phyloP scores from a whole-genome alignment of 768 basidiomycete genomes.

The Macrolepiota albuminosa region DNA sequence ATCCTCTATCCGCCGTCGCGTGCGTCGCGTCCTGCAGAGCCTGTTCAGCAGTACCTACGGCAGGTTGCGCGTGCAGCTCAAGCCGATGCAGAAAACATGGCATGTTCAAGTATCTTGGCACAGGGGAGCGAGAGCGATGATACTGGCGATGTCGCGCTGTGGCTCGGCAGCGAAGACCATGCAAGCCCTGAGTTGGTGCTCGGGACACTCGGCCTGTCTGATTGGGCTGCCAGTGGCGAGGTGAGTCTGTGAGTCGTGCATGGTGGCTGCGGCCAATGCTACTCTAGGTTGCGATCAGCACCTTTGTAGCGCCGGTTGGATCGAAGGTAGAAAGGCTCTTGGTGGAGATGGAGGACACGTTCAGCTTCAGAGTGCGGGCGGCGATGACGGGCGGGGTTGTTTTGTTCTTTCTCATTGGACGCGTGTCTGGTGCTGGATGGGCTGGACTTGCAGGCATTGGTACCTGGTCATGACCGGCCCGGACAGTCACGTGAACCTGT shows the following conservation, averaged over 20 bases:
- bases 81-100: slow-evolving; percentile 31
- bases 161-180: slow-evolving; percentile 42
- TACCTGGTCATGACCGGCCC: slow-evolving; percentile 23
- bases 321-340: slow-evolving; percentile 6
- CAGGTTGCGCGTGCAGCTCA: slow-evolving; percentile 35
- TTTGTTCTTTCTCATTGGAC: slow-evolving; percentile 35
- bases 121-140: slow-evolving; percentile 54
- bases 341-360: slow-evolving; percentile 15
- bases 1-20: slow-evolving; percentile 17
- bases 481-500: slow-evolving; percentile 6
- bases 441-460: slow-evolving; percentile 32
- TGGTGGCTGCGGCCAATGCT: slow-evolving; percentile 8
- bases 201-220: slow-evolving; percentile 25
- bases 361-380: slow-evolving; percentile 23
- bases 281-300: background rate
- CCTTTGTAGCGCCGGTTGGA: background rate
- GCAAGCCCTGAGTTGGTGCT: slow-evolving; percentile 23
- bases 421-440: slow-evolving; percentile 23
- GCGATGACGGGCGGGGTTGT: slow-evolving; percentile 20
- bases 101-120: slow-evolving; percentile 48
- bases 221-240: slow-evolving; percentile 15
- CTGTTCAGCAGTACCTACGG: slow-evolving; percentile 18
- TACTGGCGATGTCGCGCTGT: slow-evolving; percentile 46
- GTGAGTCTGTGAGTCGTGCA: slow-evolving; percentile 10
- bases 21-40: slow-evolving; percentile 1